These are phyloP conservation scores for Elaeis oleifera DNA, from an alignment of 202 grass and related monocot genomes.

Conservation along the genomic window DNA sequence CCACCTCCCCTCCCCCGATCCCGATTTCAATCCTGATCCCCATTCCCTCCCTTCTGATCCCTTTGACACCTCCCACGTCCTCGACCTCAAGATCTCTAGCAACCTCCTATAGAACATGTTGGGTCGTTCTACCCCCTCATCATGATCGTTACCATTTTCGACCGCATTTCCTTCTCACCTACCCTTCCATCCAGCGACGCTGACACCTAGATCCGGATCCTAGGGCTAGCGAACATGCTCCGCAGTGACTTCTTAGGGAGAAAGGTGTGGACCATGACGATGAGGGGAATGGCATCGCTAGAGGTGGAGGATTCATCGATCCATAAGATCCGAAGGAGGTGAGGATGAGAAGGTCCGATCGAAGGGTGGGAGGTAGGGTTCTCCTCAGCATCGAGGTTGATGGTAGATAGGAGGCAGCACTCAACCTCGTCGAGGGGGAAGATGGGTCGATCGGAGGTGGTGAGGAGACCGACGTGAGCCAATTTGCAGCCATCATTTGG, in stretches of 20 bases:
- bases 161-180: conserved; percentile 23
- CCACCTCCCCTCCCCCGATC: not conserved
- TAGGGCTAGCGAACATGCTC: conserved; percentile 57
- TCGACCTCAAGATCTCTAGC: conserved; percentile 63
- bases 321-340: conserved; percentile 86
- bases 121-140: conserved; percentile 63
- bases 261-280: conserved; percentile 53
- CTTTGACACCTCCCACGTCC: conserved; percentile 50
- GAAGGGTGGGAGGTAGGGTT: conserved; percentile 43
- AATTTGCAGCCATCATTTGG: conserved; percentile 34
- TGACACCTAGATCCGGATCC: conserved; percentile 69
- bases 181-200: conserved; percentile 28
- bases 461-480: conserved; percentile 56
- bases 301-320: conserved; percentile 63
- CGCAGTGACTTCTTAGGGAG: conserved; percentile 57
- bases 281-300: conserved; percentile 48
- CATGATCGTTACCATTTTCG: conserved; percentile 66
- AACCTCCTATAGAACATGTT: conserved; percentile 78
- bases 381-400: conserved; percentile 69
- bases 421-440: conserved; percentile 67
- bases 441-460: conserved; percentile 63
- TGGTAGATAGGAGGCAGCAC: conserved; percentile 48
- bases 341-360: conserved; percentile 68
- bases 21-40: conserved; percentile 14
- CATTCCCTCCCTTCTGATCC: conserved; percentile 19